Conservation (phyloP, 1,139 yeast genomes). For the Kodamaea anthophila region DNA sequence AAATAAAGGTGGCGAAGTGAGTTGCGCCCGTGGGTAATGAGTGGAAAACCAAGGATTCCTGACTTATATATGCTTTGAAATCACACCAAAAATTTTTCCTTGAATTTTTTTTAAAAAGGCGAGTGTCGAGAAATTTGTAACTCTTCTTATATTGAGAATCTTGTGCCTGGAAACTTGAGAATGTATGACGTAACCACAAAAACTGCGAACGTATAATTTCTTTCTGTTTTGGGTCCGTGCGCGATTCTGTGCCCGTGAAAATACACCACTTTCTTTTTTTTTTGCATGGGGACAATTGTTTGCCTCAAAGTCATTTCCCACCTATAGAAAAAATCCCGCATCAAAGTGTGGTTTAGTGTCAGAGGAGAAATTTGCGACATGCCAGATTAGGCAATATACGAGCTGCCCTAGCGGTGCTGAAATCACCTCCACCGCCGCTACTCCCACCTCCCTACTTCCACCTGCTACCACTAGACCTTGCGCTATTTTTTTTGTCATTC, state of each 20-base stretch:
- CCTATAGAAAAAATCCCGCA: slow-evolving; percentile 10
- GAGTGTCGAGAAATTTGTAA: slow-evolving; percentile 1
- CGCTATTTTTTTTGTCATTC: too few relatives aligned
- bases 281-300: slow-evolving; percentile 3
- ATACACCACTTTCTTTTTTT: slow-evolving; percentile 1
- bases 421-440: too few relatives aligned
- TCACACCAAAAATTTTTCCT: slow-evolving; percentile 2
- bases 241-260: slow-evolving; percentile 3
- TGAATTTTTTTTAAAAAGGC: too few relatives aligned
- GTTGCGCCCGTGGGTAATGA: slow-evolving; percentile 1
- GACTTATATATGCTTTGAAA: slow-evolving; percentile 2
- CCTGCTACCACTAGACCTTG: too few relatives aligned
- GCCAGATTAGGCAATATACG: slow-evolving; percentile 5
- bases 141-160: slow-evolving; percentile 3
- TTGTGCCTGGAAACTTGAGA: slow-evolving; percentile 3
- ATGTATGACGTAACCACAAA: slow-evolving; percentile 5
- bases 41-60: slow-evolving; percentile 1
- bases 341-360: slow-evolving; percentile 5
- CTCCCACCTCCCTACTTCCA: too few relatives aligned
- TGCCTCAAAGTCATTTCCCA: slow-evolving; percentile 4
- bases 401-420: too few relatives aligned
- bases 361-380: slow-evolving; percentile 5
- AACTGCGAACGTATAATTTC: slow-evolving; percentile 2
- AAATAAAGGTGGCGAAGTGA: neutral
- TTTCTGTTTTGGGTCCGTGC: slow-evolving; percentile 4